These are phyloP conservation scores for Neurospora discreta DNA, from an alignment of 495 filamentous ascomycete genomes.

Conservation along the genomic window DNA sequence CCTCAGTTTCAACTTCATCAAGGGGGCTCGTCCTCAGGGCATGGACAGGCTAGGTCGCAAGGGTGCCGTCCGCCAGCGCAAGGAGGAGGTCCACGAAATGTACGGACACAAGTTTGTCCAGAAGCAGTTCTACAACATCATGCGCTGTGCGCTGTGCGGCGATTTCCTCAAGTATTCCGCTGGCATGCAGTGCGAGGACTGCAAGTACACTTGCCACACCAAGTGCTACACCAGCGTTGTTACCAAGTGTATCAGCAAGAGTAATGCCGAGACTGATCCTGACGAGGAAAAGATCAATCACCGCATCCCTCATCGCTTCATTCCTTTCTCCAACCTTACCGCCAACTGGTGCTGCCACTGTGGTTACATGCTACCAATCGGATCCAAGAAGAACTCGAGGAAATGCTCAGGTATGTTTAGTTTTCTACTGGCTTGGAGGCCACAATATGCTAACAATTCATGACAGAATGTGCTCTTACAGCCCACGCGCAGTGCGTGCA, in stretches of 20 bases:
- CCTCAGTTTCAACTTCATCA: slow-evolving; percentile 79
- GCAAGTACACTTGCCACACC: slow-evolving; percentile 98
- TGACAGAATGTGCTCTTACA: slow-evolving; percentile 78
- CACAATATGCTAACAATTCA: slow-evolving; percentile 14
- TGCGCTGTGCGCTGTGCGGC: slow-evolving; percentile 97
- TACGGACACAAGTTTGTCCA: slow-evolving; percentile 97
- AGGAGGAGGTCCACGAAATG: slow-evolving; percentile 95
- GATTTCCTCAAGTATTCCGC: slow-evolving; percentile 98
- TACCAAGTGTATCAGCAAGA: slow-evolving; percentile 99
- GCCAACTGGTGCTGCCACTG: slow-evolving; percentile 99
- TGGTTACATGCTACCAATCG: slow-evolving; percentile 93
- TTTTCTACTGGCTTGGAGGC: not conserved
- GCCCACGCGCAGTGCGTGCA: slow-evolving; percentile 87
- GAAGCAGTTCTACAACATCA: slow-evolving; percentile 99
- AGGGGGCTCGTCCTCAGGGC: slow-evolving; percentile 43
- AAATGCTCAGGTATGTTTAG: slow-evolving; percentile 71
- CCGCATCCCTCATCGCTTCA: slow-evolving; percentile 94
- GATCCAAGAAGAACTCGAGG: slow-evolving; percentile 75
- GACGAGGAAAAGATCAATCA: slow-evolving; percentile 99
- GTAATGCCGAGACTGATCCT: slow-evolving; percentile 93
- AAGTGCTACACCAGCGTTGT: slow-evolving; percentile 97
- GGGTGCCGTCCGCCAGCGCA: slow-evolving; percentile 90
- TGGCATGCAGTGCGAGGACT: slow-evolving; percentile 98
- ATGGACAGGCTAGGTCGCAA: slow-evolving; percentile 85
- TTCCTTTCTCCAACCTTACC: slow-evolving; percentile 86